Conservation (phyloP, 208 protist species). For the Blechomonas ayalai region DNA sequence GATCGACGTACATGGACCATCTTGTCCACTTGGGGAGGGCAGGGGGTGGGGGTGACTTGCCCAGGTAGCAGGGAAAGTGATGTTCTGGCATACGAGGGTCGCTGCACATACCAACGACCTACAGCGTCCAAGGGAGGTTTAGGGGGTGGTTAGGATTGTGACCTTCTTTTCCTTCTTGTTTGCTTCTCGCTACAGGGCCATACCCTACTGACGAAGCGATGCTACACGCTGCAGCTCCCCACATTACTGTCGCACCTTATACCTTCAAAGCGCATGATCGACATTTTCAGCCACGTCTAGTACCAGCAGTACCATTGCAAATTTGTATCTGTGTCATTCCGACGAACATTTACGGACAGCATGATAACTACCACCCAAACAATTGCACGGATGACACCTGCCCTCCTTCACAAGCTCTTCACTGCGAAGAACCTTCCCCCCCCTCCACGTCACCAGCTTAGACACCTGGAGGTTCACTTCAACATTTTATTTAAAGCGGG, state of each 20-base stretch:
- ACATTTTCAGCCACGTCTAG: conserved; percentile 80
- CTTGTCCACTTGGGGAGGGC: too few species aligned
- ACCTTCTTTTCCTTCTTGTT: conserved; percentile 91
- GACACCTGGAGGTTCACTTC: conserved; percentile 88
- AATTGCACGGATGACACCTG: conserved; percentile 88
- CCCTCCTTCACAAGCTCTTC: conserved; percentile 92
- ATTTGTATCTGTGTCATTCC: conserved; percentile 92
- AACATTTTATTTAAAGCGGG: conserved; percentile 92
- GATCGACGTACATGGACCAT: conserved; percentile 93
- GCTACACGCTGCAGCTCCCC: conserved; percentile 88
- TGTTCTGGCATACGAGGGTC: too few species aligned
- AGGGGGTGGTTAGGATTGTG: conserved; percentile 75
- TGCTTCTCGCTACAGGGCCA: conserved; percentile 92
- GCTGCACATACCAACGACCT: conserved; percentile 93
- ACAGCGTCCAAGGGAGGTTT: conserved; percentile 30
- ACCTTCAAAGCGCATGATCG: conserved; percentile 95
- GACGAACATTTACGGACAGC: conserved; percentile 92
- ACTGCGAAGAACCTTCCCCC: conserved; percentile 64
- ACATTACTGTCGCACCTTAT: conserved; percentile 89
- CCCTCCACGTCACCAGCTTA: conserved; percentile 69
- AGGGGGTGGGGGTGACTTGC: too few species aligned
- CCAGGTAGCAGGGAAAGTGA: too few species aligned
- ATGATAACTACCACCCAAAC: conserved; percentile 87
- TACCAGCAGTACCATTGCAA: conserved; percentile 63
- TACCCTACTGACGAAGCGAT: conserved; percentile 92